Conservation (phyloP, 2,329 filamentous ascomycete genomes). For the Incumbomyces lentus region DNA sequence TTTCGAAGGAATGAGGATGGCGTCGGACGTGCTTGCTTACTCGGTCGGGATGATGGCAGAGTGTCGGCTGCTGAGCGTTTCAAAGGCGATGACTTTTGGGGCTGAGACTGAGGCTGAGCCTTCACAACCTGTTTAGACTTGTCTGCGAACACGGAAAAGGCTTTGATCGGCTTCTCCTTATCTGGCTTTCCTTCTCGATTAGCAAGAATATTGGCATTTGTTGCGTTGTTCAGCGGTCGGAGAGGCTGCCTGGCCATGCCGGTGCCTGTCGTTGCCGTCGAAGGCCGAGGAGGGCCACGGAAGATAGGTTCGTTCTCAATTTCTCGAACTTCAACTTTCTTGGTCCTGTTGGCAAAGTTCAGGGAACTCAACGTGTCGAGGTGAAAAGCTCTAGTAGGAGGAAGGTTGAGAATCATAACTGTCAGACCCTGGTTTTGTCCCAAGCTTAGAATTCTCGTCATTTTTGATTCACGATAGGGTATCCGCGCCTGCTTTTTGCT, state of each 20-base stretch:
- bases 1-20: conserved; percentile 16
- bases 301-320: conserved; percentile 92
- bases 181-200: conserved; percentile 41
- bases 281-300: conserved; percentile 58
- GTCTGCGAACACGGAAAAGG: conserved; percentile 80
- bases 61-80: conserved; percentile 29
- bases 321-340: conserved; percentile 90
- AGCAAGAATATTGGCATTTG: conserved; percentile 58
- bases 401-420: conserved; percentile 91
- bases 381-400: conserved; percentile 84
- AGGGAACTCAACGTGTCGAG: conserved; percentile 86
- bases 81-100: conserved; percentile 32
- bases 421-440: conserved; percentile 94
- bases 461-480: conserved; percentile 90
- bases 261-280: conserved; percentile 31
- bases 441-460: conserved; percentile 85
- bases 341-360: conserved; percentile 89
- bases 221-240: conserved; percentile 62
- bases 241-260: conserved; percentile 60
- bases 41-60: conserved; percentile 30
- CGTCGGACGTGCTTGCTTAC: conserved; percentile 32
- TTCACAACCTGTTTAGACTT: conserved; percentile 40
- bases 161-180: conserved; percentile 64
- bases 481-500: conserved; percentile 64
- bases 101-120: conserved; percentile 12